Evolutionary conservation across 768 basidiomycete genomes (phyloP).

Genomic region (Psilocybe subaeruginosa): DNA sequence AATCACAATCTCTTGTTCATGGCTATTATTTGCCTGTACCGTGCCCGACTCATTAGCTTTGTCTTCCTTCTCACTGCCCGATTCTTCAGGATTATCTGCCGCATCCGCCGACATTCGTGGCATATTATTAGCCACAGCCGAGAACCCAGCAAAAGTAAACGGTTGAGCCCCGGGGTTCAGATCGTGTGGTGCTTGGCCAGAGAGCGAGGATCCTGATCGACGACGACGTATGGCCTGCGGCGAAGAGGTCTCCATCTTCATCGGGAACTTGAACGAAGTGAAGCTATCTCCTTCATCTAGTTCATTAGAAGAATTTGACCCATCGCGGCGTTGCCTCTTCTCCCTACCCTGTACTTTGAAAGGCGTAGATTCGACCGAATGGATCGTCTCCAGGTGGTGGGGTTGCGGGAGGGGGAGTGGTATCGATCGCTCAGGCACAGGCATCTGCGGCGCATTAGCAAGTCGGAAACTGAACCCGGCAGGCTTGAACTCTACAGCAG

Average conservation of each 20-base stretch:
- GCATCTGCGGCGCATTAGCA: conserved; percentile 67
- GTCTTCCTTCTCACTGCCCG: conserved; percentile 13
- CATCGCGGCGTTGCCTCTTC: conserved; percentile 67
- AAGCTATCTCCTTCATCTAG: conserved; percentile 65
- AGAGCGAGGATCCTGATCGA: conserved; percentile 35
- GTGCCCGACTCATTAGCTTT: conserved; percentile 37
- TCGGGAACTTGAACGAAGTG: conserved; percentile 78
- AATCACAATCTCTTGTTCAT: conserved; percentile 22
- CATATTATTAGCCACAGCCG: conserved; percentile 38
- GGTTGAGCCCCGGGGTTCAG: conserved; percentile 56
- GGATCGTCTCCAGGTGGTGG: conserved; percentile 22
- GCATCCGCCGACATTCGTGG: conserved; percentile 24
- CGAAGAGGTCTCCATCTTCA: conserved; percentile 41
- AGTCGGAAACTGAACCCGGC: conserved; percentile 77
- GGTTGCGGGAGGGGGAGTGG: conserved; percentile 28
- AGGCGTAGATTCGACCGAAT: conserved; percentile 39
- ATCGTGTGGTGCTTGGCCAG: conserved; percentile 22
- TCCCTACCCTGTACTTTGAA: conserved; percentile 73
- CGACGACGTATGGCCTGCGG: conserved; percentile 53
- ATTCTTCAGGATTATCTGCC: neutral
- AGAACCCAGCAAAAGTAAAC: conserved; percentile 72
- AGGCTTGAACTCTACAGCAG: conserved; percentile 84
- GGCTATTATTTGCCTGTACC: conserved; percentile 32
- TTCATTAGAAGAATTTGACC: conserved; percentile 38
- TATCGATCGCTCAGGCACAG: conserved; percentile 32